Evolutionary conservation across 306 rosid species (phyloP), one percentile per base, ranked within the genome.

Genomic region (Trichosanthes cucumerina): DNA sequence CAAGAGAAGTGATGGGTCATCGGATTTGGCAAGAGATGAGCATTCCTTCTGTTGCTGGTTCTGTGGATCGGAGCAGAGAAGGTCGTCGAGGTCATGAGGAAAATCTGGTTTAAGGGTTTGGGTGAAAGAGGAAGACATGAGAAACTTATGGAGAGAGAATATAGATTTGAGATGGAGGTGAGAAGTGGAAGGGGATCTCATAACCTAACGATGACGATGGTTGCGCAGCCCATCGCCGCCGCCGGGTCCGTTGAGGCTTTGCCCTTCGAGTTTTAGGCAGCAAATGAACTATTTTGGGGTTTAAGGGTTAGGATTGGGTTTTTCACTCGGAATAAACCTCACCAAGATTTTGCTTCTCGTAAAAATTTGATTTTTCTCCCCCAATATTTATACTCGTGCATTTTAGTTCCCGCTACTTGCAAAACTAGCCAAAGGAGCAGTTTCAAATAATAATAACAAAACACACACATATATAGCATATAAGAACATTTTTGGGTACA

Each of bases 41-140:
- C 56, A 75, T 24, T 18, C 75, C 0, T 71, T 14, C 15, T 81
- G 80, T 54, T 28, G 78, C 5, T 44, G 81, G 7, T 70, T 72
- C 11, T 64, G 85, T 71, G 77, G 65, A 47, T 83, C 63, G 47
- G 87, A 82, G 86, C 90, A 86, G 50, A 83, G 81, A 56, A 72
- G 50, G 44, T 86, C 85, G 68, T 88, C 87, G 18, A 76, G 79
- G 77, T 83, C 82, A 19, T 66, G 82, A 23, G 83, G 78, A 0
- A 76, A 62, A 21, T 79, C 80, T 36, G 90, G 76, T 58, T 74
- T 57, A 18, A 62, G 81, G 62, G 79, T 39, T 74, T 16, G 83
- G 44, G 82, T 16, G 59, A 54, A 70, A 49, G 73, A 39, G 38
- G 88, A 79, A 62, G 91, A 90, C 92, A 91, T 92, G 43, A 68